Base-by-base conservation (phyloP, 306 rosid species). In the Rosa persica region DNA sequence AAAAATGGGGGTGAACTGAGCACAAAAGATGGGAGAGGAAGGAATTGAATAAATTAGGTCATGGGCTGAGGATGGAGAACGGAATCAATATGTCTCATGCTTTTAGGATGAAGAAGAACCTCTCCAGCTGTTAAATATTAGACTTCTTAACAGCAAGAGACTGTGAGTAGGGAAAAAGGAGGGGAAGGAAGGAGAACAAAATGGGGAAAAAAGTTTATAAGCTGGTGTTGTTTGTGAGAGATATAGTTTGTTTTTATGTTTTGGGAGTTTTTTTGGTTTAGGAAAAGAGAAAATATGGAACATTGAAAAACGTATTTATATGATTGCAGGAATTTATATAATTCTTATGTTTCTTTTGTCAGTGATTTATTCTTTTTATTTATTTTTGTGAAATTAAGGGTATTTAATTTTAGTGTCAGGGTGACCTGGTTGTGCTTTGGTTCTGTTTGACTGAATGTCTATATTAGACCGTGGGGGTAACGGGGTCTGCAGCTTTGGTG, bases 111-210 rank as follows among this genome's bases (percentile, higher is more conserved):
- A 81, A 74, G 66, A 44, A 25, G 38, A 76, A 61, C 60, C 79
- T 83, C 79, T 72, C 79, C 82, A 82, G 93, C 95, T 90, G 97
- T 89, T 90, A 83, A 88, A 84, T 81, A 87, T 92, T 92, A 83
- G 85, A 83, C 87, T 78, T 80, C 88, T 87, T 89, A 92, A 85
- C 91, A 84, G 89, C 88, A 66, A 46, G 74, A 72, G 79, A 76
- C 67, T 67, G 12, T 47, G 61, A 52, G 67, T 78, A 52, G 75
- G 71, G 10, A 75, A 27, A 54, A 72, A 5, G 34, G 58, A 70
- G 48, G 12, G 71, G 47, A 13, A 66, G 46, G 8, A 27, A 13
- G n/a, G n/a, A n/a, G 46, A 17, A 36, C 46, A 17, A 30, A 64
- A 72, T 38, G 4, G 12, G n/a, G 62, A 58, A 11, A 58, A 43